Evolutionary conservation across 1,139 yeast genomes (phyloP).

Genomic region (Tardiomyces digboiensis): DNA sequence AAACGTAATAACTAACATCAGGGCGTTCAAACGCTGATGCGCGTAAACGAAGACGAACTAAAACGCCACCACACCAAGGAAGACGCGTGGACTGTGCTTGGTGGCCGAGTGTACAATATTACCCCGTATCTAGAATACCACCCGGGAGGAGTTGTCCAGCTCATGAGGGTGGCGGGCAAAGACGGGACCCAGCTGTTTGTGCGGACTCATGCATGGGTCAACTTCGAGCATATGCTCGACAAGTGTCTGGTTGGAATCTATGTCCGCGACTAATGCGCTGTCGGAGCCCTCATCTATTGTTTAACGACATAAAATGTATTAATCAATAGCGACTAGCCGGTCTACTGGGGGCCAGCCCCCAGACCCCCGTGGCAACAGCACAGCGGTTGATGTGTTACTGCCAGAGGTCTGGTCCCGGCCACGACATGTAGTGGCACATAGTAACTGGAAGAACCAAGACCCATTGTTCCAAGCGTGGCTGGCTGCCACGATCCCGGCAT

Average conservation of each 20-base stretch:
- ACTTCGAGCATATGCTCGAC: conserved; percentile 71
- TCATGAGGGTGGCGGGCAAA: conserved; percentile 72
- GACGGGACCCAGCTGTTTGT: conserved; percentile 79
- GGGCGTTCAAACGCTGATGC: conserved; percentile 21
- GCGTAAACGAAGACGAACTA: conserved; percentile 52
- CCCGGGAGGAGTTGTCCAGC: conserved; percentile 84
- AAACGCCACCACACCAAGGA: conserved; percentile 43
- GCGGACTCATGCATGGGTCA: conserved; percentile 83
- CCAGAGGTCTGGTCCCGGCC: no score
- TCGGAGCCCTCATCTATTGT: no score
- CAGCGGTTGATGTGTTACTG: neutral
- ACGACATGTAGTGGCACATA: no score
- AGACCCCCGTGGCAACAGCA: neutral
- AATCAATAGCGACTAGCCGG: no score
- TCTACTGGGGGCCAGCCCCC: neutral
- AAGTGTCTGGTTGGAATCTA: conserved; percentile 66
- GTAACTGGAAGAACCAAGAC: no score
- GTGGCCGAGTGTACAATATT: conserved; percentile 76
- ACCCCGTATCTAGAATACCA: conserved; percentile 79
- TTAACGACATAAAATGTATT: no score
- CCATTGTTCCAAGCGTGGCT: no score
- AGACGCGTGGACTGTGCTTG: conserved; percentile 83
- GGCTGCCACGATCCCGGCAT: no score
- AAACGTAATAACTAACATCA: neutral
- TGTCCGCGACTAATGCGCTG: conserved; percentile 10